A percentile compares a stretch with the other conserved stretches of the same genome.
phyloP scores from a whole-genome alignment of 2,329 filamentous ascomycete genomes.

The Fusarium irregulare region DNA sequence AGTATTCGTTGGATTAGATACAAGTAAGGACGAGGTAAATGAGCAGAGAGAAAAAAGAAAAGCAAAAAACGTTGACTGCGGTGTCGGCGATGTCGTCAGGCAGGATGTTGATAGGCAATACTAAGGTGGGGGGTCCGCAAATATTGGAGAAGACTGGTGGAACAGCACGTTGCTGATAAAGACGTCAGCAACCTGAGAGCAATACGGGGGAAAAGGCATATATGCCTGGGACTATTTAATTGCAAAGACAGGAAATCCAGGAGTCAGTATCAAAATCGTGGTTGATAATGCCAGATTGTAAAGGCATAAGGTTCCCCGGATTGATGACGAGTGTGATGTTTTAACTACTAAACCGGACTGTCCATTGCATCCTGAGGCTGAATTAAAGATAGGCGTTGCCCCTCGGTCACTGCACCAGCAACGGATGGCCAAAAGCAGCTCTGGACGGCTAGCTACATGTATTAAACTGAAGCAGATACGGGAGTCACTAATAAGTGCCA shows the following conservation, averaged over 20 bases:
- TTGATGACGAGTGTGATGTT: slow-evolving; percentile 5
- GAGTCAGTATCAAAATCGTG: background rate
- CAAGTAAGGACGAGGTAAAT: background rate
- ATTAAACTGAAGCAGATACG: background rate
- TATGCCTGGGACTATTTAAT: background rate
- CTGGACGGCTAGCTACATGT: background rate
- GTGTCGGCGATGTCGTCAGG: slow-evolving; percentile 44
- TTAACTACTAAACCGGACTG: background rate
- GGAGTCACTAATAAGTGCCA: background rate
- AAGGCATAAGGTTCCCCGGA: slow-evolving; percentile 6
- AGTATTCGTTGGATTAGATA: slow-evolving; percentile 13
- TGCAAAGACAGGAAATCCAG: background rate
- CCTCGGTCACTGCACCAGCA: slow-evolving; percentile 39
- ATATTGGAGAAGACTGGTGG: slow-evolving; percentile 39
- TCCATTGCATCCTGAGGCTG: slow-evolving; percentile 42
- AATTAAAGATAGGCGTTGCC: slow-evolving; percentile 35
- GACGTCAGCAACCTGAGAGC: slow-evolving; percentile 33
- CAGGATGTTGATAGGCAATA: slow-evolving; percentile 28
- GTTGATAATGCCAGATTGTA: slow-evolving; percentile 8
- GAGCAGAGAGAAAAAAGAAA: slow-evolving; percentile 2
- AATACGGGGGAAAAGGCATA: slow-evolving; percentile 1
- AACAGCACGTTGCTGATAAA: slow-evolving; percentile 32
- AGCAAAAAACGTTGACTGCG: slow-evolving; percentile 21
- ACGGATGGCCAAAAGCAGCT: background rate
- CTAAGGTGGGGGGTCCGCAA: slow-evolving; percentile 31